A percentile compares a stretch with the other conserved stretches of the same genome.
Evolutionary conservation across 345 rosid species (phyloP).

Genomic region (Firmiana major): DNA sequence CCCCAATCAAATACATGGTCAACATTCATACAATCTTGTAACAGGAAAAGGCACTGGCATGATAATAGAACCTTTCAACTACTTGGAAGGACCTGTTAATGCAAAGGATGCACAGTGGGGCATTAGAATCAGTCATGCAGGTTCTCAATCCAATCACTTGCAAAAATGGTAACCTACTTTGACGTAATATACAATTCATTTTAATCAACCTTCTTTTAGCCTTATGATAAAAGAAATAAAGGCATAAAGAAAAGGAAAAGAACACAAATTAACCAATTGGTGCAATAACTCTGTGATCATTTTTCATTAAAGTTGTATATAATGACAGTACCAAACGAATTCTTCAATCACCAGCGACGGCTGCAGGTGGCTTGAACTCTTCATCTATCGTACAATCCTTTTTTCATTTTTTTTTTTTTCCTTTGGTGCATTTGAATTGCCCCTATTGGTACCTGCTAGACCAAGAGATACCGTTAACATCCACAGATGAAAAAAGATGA

Average conservation of each 20-base stretch:
- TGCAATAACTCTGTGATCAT: not conserved
- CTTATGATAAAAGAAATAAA: not conserved
- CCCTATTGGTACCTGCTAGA: not conserved
- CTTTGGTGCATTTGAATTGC: not conserved
- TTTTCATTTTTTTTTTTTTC: not conserved
- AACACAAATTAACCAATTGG: not conserved
- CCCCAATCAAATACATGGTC: not conserved
- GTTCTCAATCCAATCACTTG: slow-evolving; percentile 5
- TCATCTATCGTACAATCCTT: not conserved
- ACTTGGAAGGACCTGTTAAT: slow-evolving; percentile 1
- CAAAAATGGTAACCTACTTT: not conserved
- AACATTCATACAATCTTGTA: not conserved
- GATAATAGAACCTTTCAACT: not conserved
- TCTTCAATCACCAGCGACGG: not conserved
- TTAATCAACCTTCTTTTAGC: not conserved
- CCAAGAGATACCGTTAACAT: not conserved
- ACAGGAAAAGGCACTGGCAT: not conserved
- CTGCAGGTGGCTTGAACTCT: not conserved
- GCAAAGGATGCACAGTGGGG: not conserved
- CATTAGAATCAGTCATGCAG: not conserved
- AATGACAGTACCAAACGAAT: not conserved
- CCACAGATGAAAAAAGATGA: not conserved
- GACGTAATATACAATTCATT: not conserved
- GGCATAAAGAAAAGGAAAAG: slow-evolving; percentile 1
- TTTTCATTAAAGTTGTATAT: not conserved